These are phyloP conservation scores for Wickerhamomyces hampshirensis DNA, from an alignment of 805 yeast species.

Conservation along the genomic window DNA sequence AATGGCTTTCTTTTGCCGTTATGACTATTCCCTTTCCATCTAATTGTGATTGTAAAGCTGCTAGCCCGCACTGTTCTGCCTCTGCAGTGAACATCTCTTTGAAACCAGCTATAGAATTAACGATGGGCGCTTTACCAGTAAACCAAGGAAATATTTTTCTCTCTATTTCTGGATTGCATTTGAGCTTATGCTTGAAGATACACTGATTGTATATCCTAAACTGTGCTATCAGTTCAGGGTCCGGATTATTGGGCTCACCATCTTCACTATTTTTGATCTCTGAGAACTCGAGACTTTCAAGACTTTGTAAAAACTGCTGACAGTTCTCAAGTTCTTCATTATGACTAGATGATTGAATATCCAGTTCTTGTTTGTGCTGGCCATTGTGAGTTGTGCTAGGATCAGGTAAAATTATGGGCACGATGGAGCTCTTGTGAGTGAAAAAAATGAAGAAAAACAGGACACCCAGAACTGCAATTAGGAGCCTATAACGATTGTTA, in stretches of 20 bases:
- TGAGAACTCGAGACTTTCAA: not conserved
- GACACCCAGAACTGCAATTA: no score
- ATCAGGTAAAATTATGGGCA: no score
- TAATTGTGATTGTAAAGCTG: conserved; percentile 1
- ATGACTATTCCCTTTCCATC: conserved; percentile 30
- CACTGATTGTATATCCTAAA: conserved; percentile 7
- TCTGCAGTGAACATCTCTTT: not conserved
- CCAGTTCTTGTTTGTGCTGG: no score
- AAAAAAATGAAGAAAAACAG: no score
- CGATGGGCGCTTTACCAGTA: conserved; percentile 4
- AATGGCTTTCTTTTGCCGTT: conserved; percentile 21
- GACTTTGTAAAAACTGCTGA: no score
- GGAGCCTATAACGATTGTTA: no score
- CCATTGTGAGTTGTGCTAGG: no score
- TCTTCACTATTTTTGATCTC: conserved; percentile 1
- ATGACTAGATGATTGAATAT: no score
- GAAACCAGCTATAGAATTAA: not conserved
- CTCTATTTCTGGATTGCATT: conserved; percentile 4
- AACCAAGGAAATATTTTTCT: conserved; percentile 11
- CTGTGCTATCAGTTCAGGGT: not conserved
- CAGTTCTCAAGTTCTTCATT: no score
- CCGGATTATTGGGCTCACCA: not conserved
- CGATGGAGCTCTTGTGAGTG: no score
- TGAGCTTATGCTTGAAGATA: conserved; percentile 2
- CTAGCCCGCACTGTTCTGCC: conserved; percentile 4